These are phyloP conservation scores for Gautieria morchelliformis DNA, from an alignment of 768 basidiomycete species.

Conservation along the genomic window DNA sequence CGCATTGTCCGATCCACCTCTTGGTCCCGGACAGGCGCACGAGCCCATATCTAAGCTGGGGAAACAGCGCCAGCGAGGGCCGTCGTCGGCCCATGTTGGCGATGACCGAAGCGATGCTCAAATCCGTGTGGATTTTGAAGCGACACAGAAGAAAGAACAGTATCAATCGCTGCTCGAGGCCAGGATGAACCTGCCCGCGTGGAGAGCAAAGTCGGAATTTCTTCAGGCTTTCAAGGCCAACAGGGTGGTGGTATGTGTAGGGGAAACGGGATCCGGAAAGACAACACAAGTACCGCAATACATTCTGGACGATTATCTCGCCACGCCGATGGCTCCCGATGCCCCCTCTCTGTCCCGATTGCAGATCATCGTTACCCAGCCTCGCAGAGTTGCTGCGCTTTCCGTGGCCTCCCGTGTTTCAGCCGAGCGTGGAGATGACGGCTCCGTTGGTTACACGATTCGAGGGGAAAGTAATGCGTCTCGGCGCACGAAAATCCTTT, in stretches of 20 bases:
- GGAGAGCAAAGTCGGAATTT: slow-evolving; percentile 54
- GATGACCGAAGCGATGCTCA: slow-evolving; percentile 39
- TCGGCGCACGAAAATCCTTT: slow-evolving; percentile 64
- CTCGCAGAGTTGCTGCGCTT: slow-evolving; percentile 79
- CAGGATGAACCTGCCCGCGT: slow-evolving; percentile 68
- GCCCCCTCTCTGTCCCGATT: neutral
- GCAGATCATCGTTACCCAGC: slow-evolving; percentile 76
- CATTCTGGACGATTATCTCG: slow-evolving; percentile 58
- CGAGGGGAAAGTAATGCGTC: slow-evolving; percentile 72
- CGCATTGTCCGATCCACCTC: slow-evolving; percentile 7
- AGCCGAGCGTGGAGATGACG: slow-evolving; percentile 65
- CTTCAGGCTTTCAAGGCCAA: slow-evolving; percentile 44
- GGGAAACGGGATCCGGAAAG: slow-evolving; percentile 91
- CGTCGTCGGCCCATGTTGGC: neutral
- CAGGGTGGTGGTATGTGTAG: slow-evolving; percentile 75
- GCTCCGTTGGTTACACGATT: slow-evolving; percentile 80
- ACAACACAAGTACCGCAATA: slow-evolving; percentile 94
- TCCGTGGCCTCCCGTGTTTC: slow-evolving; percentile 85
- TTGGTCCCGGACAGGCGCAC: slow-evolving; percentile 3
- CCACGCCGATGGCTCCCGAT: slow-evolving; percentile 31
- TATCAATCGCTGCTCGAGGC: slow-evolving; percentile 48
- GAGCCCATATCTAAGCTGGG: too few relatives aligned
- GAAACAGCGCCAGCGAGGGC: neutral
- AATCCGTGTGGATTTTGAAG: slow-evolving; percentile 45
- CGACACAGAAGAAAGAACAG: slow-evolving; percentile 29